phyloP scores from a whole-genome alignment of 2,329 filamentous ascomycete species.

The Venturia nashicola region DNA sequence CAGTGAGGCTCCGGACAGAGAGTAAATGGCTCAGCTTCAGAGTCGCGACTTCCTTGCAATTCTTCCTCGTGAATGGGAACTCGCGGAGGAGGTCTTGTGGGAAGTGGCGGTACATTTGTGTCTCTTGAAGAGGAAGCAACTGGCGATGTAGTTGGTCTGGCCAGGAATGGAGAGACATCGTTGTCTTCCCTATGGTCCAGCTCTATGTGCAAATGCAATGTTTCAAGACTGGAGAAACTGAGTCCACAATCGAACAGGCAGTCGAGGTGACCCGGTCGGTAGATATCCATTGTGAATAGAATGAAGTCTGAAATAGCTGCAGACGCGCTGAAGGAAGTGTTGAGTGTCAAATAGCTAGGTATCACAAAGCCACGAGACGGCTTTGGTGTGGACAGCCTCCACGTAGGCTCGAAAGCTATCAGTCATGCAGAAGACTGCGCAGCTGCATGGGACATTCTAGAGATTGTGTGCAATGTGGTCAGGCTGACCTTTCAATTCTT shows the following conservation, averaged over 20 bases:
- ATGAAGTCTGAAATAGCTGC: background rate
- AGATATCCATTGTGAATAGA: background rate
- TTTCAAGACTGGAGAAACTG: conserved; percentile 20
- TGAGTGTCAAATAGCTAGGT: background rate
- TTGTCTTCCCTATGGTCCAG: conserved; percentile 24
- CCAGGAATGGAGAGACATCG: conserved; percentile 21
- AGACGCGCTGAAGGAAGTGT: background rate
- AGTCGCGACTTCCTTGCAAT: conserved; percentile 13
- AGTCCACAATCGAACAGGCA: conserved; percentile 24
- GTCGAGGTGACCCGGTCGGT: conserved; percentile 4
- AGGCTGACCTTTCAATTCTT: background rate
- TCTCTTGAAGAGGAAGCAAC: background rate
- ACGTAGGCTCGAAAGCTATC: background rate
- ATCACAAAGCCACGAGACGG: background rate
- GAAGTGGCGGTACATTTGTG: background rate
- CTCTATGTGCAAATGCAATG: conserved; percentile 28
- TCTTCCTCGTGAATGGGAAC: background rate
- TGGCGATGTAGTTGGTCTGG: conserved; percentile 14
- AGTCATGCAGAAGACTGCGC: background rate
- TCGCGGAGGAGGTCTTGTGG: background rate
- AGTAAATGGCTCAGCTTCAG: conserved; percentile 16
- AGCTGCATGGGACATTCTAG: background rate
- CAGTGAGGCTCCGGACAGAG: conserved; percentile 31
- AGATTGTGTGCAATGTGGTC: background rate
- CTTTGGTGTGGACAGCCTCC: background rate